Evolutionary conservation across 805 yeast genomes (phyloP), one percentile per base, ranked within the genome.

Genomic region (Ogataea glucozyma): DNA sequence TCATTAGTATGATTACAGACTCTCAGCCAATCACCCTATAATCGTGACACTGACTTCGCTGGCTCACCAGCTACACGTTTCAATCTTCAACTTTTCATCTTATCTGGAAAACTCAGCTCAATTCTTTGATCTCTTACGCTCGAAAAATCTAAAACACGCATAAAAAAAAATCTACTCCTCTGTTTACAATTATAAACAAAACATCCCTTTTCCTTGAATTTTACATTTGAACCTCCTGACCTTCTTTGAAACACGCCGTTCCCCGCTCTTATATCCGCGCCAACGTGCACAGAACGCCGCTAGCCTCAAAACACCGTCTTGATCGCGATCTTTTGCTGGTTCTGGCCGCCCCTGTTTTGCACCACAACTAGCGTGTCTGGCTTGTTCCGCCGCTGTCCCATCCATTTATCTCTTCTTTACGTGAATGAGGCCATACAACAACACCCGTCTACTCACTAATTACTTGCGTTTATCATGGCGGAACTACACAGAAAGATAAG

Each of bases 401-500:
- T n/a, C n/a, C n/a, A n/a, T n/a, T n/a, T n/a, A n/a, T n/a, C n/a
- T n/a, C n/a, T n/a, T n/a, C n/a, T n/a, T n/a, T n/a, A n/a, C n/a
- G n/a, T n/a, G n/a, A n/a, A n/a, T n/a, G n/a, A n/a, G n/a, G 4
- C 5, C 10, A 18, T 6, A 31, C 40, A 31, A 31, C 17, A 24
- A 21, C 21, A 31, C 37, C 16, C 9, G 6, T 16, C n/a, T n/a
- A n/a, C n/a, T n/a, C n/a, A 30, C 27, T 16, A 4, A 16, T 16
- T n/a, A 24, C 17, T 31, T 21, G 42, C 17, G n/a, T n/a, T n/a
- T n/a, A n/a, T n/a, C 16, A 54, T 54, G 58, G 58, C 58, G 6
- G 58, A 54, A 33, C 41, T 54, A 39, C 55, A 54, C 35, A 42
- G 48, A 26, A 49, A 50, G 44, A 52, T 54, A 40, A 48, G 49